Base-by-base conservation (phyloP, 2,329 filamentous ascomycete species). In the Talaromyces sp. region DNA sequence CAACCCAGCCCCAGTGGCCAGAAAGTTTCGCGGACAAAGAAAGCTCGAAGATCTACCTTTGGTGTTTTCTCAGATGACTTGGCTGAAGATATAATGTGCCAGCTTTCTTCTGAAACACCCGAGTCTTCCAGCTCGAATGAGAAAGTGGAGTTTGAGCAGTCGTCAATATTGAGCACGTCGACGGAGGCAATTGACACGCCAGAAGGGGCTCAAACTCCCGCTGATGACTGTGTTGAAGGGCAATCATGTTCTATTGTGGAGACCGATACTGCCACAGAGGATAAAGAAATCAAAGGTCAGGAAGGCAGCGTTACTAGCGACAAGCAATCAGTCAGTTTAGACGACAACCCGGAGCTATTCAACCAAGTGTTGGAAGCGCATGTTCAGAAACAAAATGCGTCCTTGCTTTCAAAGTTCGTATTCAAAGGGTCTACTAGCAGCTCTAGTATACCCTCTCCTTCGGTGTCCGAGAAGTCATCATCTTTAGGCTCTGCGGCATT, bases 61-160 rank as follows among this genome's bases (percentile, higher is more conserved):
- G 76, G 74, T 22, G 76, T 83, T 4, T 82, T 78, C 64, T 82
- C 80, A 1, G 81, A 83, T 63, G 79, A 81, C 61, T 73, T 77
- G 4, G 72, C 79, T 25, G 78, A 81, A 60, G 77, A 80, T 31
- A 77, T 77, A 7, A 78, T 81, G 71, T 67, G 76, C 3, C 73
- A 70, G 54, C 67, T 81, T 39, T 56, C 54, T 39, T 70, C 75
- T 8, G 74, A 80, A 62, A 63, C 68, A 21, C 45, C 55, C 21
- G 45, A 55, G 0, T 37, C 57, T 10, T 37, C 55, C 19, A 60
- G 62, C 22, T 21, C 41, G 17, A n/a, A 21, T 13, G 60, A 41
- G 31, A 50, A 39, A 36, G 50, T 15, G 13, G 43, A 50, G 3
- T n/a, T 53, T 45, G 58, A 37, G 19, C 35, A 31, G 13, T 28